A percentile compares a stretch with the other conserved stretches of the same genome.
Evolutionary conservation across 805 yeast species (phyloP).

Genomic region (Saccharomycopsis guyanensis): DNA sequence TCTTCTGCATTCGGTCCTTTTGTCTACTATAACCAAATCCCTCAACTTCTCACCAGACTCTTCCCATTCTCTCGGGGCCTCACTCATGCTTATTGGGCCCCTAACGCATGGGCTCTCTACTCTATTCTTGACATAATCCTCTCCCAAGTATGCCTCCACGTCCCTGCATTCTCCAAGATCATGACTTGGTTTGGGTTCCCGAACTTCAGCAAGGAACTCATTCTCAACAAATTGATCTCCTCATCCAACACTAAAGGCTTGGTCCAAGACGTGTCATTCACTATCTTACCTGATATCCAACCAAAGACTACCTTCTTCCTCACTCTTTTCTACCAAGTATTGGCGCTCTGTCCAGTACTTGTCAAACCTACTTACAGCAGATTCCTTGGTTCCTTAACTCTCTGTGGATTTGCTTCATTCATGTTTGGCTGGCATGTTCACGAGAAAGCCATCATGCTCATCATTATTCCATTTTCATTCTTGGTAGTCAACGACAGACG

Average conservation of each 20-base stretch:
- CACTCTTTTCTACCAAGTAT: constrained; percentile 76
- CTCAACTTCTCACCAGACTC: constrained; percentile 58
- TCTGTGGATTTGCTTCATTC: constrained; percentile 88
- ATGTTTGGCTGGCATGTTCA: constrained; percentile 99
- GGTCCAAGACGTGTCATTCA: constrained; percentile 84
- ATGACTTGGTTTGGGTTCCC: constrained; percentile 28
- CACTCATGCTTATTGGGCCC: constrained; percentile 99
- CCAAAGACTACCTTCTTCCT: constrained; percentile 72
- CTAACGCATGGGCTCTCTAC: constrained; percentile 93
- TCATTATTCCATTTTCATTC: constrained; percentile 82
- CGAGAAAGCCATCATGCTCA: constrained; percentile 89
- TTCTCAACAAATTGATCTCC: constrained; percentile 3
- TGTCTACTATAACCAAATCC: constrained; percentile 48
- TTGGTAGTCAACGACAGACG: constrained; percentile 65
- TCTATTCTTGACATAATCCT: constrained; percentile 72
- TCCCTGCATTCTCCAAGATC: constrained; percentile 39
- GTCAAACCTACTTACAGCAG: constrained; percentile 67
- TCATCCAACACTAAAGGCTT: constrained; percentile 48
- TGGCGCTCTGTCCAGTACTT: constrained; percentile 67
- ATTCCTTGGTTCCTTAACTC: constrained; percentile 75
- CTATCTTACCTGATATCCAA: constrained; percentile 69
- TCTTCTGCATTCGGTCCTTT: constrained; percentile 75
- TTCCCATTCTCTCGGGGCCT: constrained; percentile 94
- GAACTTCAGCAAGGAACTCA: constrained; percentile 5
- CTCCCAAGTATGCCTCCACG: constrained; percentile 28